Percentiles rank a stretch among this genome's conserved stretches.
phyloP scores from a whole-genome alignment of 306 rosid genomes.

The Dryas alaskensis region DNA sequence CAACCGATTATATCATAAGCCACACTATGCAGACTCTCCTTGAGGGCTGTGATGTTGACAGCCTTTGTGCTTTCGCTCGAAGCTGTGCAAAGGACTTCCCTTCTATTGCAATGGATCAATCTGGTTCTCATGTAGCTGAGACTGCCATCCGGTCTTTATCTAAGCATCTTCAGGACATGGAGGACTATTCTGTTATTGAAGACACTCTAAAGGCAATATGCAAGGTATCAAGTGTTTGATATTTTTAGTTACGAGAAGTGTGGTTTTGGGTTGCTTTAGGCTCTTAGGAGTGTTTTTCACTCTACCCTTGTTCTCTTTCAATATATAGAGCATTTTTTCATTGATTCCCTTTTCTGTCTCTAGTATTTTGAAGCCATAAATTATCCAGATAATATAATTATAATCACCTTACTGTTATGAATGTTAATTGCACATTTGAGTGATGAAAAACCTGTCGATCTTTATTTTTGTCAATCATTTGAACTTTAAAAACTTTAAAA shows the following conservation, averaged over 20 bases:
- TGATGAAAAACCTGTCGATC: neutral
- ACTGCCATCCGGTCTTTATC: constrained; percentile 62
- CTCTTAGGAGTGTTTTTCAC: neutral
- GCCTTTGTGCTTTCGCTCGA: constrained; percentile 62
- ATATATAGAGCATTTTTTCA: neutral
- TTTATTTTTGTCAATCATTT: neutral
- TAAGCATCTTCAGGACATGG: constrained; percentile 54
- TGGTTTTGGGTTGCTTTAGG: neutral
- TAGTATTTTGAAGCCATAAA: neutral
- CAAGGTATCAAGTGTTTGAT: constrained; percentile 41
- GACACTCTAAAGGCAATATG: constrained; percentile 64
- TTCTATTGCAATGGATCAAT: constrained; percentile 72
- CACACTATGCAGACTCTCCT: constrained; percentile 79
- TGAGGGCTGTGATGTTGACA: constrained; percentile 55
- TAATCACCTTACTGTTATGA: neutral
- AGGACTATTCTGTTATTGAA: constrained; percentile 42
- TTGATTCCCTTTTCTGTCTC: neutral
- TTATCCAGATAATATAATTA: neutral
- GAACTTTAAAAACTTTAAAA: neutral
- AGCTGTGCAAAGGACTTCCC: constrained; percentile 59
- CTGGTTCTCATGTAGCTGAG: constrained; percentile 94
- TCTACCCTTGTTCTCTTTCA: neutral
- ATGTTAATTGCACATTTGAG: neutral
- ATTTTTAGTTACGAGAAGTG: neutral
- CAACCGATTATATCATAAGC: constrained; percentile 85